Percentiles rank a stretch among this genome's conserved stretches.
phyloP scores from a whole-genome alignment of 306 rosid genomes.

The Luffa aegyptiaca region DNA sequence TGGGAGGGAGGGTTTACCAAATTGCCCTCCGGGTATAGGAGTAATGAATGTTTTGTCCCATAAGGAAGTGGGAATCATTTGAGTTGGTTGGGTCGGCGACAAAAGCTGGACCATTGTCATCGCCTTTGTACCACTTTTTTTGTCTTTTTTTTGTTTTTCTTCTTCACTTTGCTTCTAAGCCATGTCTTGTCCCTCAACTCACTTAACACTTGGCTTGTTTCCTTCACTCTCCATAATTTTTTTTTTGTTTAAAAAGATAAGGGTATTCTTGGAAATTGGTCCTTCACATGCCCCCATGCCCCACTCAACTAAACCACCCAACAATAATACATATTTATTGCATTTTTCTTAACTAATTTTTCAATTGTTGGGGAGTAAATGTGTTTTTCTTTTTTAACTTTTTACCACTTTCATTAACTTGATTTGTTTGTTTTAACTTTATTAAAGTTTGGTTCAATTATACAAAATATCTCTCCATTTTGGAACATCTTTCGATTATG shows the following conservation, averaged over 20 bases:
- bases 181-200: not conserved
- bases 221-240: no score
- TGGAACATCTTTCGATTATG: no score
- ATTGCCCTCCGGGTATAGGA: not conserved
- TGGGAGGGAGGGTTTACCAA: not conserved
- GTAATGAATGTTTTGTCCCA: not conserved
- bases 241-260: no score
- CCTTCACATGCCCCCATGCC: not conserved
- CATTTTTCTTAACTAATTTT: not conserved
- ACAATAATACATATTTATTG: not conserved
- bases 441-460: no score
- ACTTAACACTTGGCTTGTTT: not conserved
- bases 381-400: no score
- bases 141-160: not conserved
- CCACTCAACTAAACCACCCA: not conserved
- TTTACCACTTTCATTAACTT: no score
- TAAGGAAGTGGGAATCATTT: not conserved
- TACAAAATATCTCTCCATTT: no score
- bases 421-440: no score
- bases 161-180: not conserved
- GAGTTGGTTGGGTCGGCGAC: not conserved
- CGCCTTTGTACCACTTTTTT: not conserved
- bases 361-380: no score
- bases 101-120: not conserved
- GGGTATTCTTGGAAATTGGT: no score